phyloP scores from a whole-genome alignment of 306 rosid genomes.

The Arachis hypogaea region DNA sequence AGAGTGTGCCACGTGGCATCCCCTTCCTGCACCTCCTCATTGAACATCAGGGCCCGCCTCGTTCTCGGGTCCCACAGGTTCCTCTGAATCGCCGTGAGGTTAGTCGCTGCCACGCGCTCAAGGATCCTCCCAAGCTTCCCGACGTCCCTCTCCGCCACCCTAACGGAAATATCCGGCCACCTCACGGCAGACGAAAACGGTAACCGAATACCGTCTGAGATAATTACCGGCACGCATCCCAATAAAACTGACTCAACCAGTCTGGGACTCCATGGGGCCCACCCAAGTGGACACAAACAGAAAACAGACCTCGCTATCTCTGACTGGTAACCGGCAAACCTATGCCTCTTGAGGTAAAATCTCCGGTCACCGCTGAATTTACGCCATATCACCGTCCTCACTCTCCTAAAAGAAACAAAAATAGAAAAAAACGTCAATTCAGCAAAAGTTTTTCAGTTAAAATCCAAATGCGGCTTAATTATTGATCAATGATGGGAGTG shows the following conservation, averaged over 20 bases:
- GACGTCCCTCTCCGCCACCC: slow-evolving; percentile 69
- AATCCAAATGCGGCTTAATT: neutral
- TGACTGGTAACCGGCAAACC: slow-evolving; percentile 68
- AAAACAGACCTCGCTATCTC: slow-evolving; percentile 68
- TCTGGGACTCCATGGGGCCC: slow-evolving; percentile 96
- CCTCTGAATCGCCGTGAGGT: slow-evolving; percentile 52
- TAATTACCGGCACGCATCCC: slow-evolving; percentile 78
- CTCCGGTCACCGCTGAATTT: slow-evolving; percentile 56
- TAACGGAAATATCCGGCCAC: slow-evolving; percentile 71
- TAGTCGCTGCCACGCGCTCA: slow-evolving; percentile 70
- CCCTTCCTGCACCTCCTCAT: slow-evolving; percentile 46
- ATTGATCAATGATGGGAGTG: slow-evolving; percentile 5
- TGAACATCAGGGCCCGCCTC: slow-evolving; percentile 56
- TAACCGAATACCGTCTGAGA: slow-evolving; percentile 67
- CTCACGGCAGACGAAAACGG: slow-evolving; percentile 56
- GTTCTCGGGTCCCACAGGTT: slow-evolving; percentile 58
- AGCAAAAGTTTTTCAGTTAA: neutral
- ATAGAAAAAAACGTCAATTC: neutral
- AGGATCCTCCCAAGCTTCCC: slow-evolving; percentile 52
- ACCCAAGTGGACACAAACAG: slow-evolving; percentile 75
- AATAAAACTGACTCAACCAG: slow-evolving; percentile 67
- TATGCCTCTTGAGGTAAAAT: slow-evolving; percentile 59
- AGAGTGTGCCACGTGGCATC: slow-evolving; percentile 82
- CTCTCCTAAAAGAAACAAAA: slow-evolving; percentile 45
- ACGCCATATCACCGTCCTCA: slow-evolving; percentile 69